A percentile compares a stretch with the other conserved stretches of the same genome.
phyloP scores from a whole-genome alignment of 2,329 filamentous ascomycete genomes.

The Westerdykella ornata region DNA sequence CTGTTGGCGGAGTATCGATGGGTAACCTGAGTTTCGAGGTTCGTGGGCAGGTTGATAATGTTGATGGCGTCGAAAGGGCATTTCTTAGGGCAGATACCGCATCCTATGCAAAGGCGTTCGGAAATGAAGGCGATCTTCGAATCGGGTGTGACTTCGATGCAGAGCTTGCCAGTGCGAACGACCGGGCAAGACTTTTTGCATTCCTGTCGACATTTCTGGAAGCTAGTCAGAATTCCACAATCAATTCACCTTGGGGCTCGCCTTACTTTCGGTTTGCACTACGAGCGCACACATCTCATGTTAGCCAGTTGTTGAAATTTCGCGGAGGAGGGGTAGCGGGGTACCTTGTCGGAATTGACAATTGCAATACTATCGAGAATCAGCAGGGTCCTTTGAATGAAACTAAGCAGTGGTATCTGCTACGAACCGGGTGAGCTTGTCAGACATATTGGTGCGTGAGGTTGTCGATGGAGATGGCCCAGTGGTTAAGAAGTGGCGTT shows the following conservation, averaged over 20 bases:
- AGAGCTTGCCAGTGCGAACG: constrained; percentile 92
- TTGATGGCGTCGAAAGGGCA: constrained; percentile 98
- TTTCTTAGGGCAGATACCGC: constrained; percentile 99
- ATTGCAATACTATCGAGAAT: constrained; percentile 70
- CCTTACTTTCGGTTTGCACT: constrained; percentile 82
- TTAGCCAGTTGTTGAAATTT: constrained; percentile 31
- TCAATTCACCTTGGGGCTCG: constrained; percentile 12
- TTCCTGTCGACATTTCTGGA: constrained; percentile 93
- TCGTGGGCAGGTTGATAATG: constrained; percentile 99
- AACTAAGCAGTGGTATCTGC: not conserved
- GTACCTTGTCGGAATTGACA: constrained; percentile 95
- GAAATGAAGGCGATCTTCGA: constrained; percentile 98
- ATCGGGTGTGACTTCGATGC: constrained; percentile 83
- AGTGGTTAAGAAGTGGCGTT: not conserved
- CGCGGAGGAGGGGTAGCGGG: constrained; percentile 37
- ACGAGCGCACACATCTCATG: constrained; percentile 39
- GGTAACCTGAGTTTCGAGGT: constrained; percentile 95
- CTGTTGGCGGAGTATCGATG: constrained; percentile 99
- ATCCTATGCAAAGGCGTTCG: constrained; percentile 91
- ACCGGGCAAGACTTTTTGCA: constrained; percentile 99
- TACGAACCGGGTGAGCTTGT: constrained; percentile 86
- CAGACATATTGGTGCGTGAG: constrained; percentile 56
- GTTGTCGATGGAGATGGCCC: not conserved
- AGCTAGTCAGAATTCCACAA: constrained; percentile 13
- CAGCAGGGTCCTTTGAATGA: constrained; percentile 7